Base-by-base conservation (phyloP, 2,329 filamentous ascomycete species). In the Talaromyces sp. region DNA sequence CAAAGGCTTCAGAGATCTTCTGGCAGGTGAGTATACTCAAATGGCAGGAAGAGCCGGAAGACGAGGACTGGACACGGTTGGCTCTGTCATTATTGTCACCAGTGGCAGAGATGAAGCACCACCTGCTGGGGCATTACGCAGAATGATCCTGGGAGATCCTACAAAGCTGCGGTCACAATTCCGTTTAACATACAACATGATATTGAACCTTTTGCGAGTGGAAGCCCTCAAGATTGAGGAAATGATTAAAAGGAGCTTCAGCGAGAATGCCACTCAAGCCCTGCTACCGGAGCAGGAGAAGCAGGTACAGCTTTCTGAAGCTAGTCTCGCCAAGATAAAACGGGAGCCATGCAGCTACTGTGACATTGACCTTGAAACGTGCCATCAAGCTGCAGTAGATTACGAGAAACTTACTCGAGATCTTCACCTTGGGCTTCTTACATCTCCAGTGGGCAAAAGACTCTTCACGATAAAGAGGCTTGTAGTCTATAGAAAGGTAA, bases 201-300 rank as follows among this genome's bases (percentile, higher is more conserved):
- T 99, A 64, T 81, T 99, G 33, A 99, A 98, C 71, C 82, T 99
- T 34, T 82, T 99, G 56, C 89, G 95, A 40, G 95, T 99, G 2
- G 95, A 99, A 75, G 95, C 95, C 2, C 79, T 99, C 66, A 98
- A 97, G 79, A 98, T 99, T 68, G 95, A 99, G 75, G 95, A 99
- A 77, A 99, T 99, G 95, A 99, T 99, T 81, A 99, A 99, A 83
- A 89, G 95, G 67, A 97, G 93, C 75, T 99, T 99, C 81, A 97
- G 94, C 58, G 95, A 99, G 75, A 95, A 99, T 76, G 94, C 94
- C 28, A 98, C 94, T 0, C 95, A 99, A 72, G 93, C 96, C 65
- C 79, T 98, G 12, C 81, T 98, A 1, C 95, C 95, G 0, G 93
- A 98, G 75, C 94, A 98, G 69, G 93, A 99, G 76, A 96, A 96